Evolutionary conservation across 225 moss, liverwort and hornwort genomes (phyloP), one percentile per base, ranked within the genome.

Genomic region (Climacium dendroides): DNA sequence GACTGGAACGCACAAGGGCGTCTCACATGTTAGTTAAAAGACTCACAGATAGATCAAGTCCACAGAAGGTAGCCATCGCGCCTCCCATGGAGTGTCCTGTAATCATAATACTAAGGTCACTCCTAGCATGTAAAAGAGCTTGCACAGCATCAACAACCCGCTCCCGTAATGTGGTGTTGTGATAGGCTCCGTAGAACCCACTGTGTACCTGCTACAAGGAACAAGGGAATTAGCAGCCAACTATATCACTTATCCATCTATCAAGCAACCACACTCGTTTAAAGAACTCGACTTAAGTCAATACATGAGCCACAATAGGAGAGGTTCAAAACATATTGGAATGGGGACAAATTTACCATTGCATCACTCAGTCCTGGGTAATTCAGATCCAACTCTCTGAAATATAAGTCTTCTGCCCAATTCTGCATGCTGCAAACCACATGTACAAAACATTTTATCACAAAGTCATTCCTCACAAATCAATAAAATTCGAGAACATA

Each of bases 61-160:
- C 97, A 92, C 96, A 97, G 84, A 98, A 95, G 72, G 98, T 90
- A 83, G 97, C 98, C 95, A 98, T 94, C 45, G 98, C 97, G 32
- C 98, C 98, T 83, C 98, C 98, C 98, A 98, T 98, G 55, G 98
- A 98, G 58, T 98, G 98, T 54, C 98, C 98, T 55, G 97, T 98
- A 48, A 97, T 86, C 67, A 94, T 82, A 47, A 97, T 87, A 85
- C 87, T 80, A 45, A 98, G 95, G 85, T 95, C 95, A 69, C 86
- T 89, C 85, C 96, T 94, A 28, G 58, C 64, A 76, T 69, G 79
- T 61, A 91, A 78, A 77, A 96, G 93, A 35, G 16, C 84, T 71
- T 83, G 87, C 65, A 93, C 87, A 80, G 93, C 92, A 30, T 67
- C 81, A 60, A 95, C 78, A 62, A 98, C 89, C 43, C 82, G 81